Evolutionary conservation across 306 rosid genomes (phyloP).

Genomic region (Quercus agrifolia): DNA sequence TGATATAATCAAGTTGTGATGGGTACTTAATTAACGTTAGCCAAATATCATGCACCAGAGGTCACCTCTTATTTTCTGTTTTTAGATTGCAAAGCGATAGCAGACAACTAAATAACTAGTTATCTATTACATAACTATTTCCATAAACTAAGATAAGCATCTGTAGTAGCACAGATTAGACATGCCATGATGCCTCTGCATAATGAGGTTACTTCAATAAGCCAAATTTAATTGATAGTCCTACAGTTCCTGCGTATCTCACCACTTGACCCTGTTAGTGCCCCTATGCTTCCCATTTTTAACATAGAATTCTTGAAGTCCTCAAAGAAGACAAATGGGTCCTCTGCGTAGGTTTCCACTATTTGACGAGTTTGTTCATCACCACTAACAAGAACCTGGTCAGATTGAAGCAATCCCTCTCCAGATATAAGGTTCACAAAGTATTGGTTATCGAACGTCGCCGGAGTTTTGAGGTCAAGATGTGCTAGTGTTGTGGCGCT

Average conservation of each 20-base stretch:
- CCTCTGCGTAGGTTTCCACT: constrained; percentile 52
- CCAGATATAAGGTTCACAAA: constrained; percentile 64
- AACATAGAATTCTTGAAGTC: constrained; percentile 72
- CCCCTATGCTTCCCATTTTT: constrained; percentile 66
- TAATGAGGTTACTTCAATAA: background rate
- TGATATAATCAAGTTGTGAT: background rate
- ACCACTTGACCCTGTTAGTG: constrained; percentile 23
- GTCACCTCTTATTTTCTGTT: no score
- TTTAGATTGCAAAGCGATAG: no score
- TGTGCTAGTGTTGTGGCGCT: constrained; percentile 32
- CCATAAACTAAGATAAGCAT: background rate
- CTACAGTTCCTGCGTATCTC: constrained; percentile 66
- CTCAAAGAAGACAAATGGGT: constrained; percentile 45
- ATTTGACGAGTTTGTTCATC: constrained; percentile 51
- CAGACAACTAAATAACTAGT: background rate
- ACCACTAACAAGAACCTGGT: constrained; percentile 46
- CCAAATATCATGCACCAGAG: no score
- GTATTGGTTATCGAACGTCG: constrained; percentile 82
- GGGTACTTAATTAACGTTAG: background rate
- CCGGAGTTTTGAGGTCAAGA: constrained; percentile 70
- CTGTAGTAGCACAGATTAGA: background rate
- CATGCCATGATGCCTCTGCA: background rate
- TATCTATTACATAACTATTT: background rate
- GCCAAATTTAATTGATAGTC: constrained; percentile 18
- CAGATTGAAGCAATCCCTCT: constrained; percentile 78